Percentiles rank a stretch among this genome's conserved stretches.
phyloP scores from a whole-genome alignment of 2,329 filamentous ascomycete genomes.

The Diaporthe citri region DNA sequence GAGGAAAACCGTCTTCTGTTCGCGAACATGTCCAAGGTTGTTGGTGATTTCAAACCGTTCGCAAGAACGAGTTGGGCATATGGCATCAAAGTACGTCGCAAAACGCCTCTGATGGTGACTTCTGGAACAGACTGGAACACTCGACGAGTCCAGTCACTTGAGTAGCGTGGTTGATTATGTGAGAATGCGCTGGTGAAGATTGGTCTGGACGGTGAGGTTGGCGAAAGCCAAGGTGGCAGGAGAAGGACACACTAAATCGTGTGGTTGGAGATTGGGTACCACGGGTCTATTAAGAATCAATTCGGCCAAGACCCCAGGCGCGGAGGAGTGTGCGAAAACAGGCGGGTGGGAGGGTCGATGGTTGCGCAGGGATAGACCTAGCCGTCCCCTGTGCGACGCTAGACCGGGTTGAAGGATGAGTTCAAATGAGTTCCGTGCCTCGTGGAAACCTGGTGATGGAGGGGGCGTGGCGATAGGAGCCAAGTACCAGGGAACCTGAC shows the following conservation, averaged over 20 bases:
- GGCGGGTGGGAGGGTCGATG: constrained; percentile 14
- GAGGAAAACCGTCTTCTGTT: constrained; percentile 66
- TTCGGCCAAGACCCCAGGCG: constrained; percentile 30
- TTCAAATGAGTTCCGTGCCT: constrained; percentile 36
- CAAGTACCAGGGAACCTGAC: constrained; percentile 1
- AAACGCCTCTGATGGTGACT: constrained; percentile 51
- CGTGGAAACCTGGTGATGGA: constrained; percentile 38
- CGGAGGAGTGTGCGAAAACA: constrained; percentile 23
- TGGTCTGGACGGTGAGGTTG: constrained; percentile 39
- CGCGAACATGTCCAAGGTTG: constrained; percentile 68
- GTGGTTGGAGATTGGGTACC: constrained; percentile 42
- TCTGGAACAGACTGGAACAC: constrained; percentile 55
- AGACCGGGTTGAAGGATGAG: constrained; percentile 23
- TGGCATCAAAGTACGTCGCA: constrained; percentile 53
- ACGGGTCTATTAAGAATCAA: constrained; percentile 36
- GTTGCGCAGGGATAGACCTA: constrained; percentile 28
- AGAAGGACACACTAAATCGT: constrained; percentile 34
- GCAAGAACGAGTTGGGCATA: constrained; percentile 31
- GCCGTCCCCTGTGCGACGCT: constrained; percentile 16
- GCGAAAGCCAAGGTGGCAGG: constrained; percentile 44
- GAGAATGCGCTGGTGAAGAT: constrained; percentile 35
- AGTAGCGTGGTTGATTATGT: constrained; percentile 36
- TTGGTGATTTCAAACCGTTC: constrained; percentile 45
- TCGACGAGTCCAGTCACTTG: constrained; percentile 51
- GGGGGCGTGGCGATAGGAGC: constrained; percentile 43